These are phyloP conservation scores for Colletotrichum musicola DNA, from an alignment of 2,329 filamentous ascomycete species.

Conservation along the genomic window DNA sequence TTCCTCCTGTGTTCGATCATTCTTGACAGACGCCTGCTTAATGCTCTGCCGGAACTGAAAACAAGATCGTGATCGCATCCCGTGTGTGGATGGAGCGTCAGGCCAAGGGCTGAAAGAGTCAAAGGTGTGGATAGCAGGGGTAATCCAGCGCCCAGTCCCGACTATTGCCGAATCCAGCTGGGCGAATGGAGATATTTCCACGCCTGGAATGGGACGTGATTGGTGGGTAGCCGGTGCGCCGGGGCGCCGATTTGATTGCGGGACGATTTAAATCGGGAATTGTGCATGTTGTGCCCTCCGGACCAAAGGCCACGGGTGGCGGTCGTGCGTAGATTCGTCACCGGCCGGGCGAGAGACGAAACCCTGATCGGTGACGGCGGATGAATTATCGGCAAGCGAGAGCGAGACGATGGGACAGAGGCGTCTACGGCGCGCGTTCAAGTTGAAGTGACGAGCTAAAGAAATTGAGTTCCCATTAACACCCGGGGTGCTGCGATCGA, in stretches of 20 bases:
- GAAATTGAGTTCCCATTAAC: background rate
- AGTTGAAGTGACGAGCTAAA: conserved; percentile 13
- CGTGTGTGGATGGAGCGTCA: conserved; percentile 15
- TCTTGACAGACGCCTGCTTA: background rate
- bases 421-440: background rate
- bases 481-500: no score
- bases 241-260: conserved; percentile 23
- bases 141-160: conserved; percentile 20
- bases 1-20: background rate
- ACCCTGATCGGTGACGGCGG: conserved; percentile 21
- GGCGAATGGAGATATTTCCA: conserved; percentile 36
- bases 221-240: conserved; percentile 13
- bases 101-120: conserved; percentile 11
- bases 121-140: conserved; percentile 20
- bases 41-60: conserved; percentile 1
- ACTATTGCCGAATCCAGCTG: conserved; percentile 39
- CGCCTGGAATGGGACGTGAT: conserved; percentile 29
- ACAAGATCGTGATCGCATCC: conserved; percentile 34
- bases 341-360: conserved; percentile 25
- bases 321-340: conserved; percentile 18
- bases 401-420: conserved; percentile 7
- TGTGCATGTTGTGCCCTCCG: conserved; percentile 29
- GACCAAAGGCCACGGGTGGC: conserved; percentile 24
- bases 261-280: conserved; percentile 30
- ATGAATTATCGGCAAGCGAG: conserved; percentile 21